Base-by-base conservation (phyloP, 768 basidiomycete species). In the Lactarius quietus region DNA sequence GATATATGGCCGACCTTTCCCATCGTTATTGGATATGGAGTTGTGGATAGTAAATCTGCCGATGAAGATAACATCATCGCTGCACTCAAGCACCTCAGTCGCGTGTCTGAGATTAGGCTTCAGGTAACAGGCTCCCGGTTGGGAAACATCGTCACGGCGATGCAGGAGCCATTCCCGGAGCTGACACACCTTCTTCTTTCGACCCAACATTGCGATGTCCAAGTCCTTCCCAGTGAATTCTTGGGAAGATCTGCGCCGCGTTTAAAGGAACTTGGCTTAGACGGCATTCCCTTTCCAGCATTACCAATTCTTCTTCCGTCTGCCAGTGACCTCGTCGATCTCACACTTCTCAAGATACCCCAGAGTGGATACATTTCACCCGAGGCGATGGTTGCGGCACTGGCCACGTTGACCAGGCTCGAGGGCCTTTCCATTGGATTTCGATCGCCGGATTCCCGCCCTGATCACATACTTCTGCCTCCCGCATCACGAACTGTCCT, bases 1-100 rank as follows among this genome's bases (percentile, higher is more conserved):
- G 45, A 8, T 26, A 48, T 48, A 9, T 48, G 45, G 45, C 45
- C 45, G 5, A 12, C 23, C 23, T 5, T 48, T 6, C 45, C 45
- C 6, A 14, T 48, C 3, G 45, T 23, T 12, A 15, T 48, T 0
- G 5, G 23, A 14, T 48, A 23, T 9, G 8, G 6, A 5, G 1
- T 7, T 18, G 1, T 2, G n/a, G n/a, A 0, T 3, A 20, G 8
- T 9, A 0, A 3, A 10, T 8, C 0, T 43, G 2, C 20, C 23
- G 5, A 45, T 6, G 45, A 48, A 6, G 45, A 48, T 23, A 26
- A 48, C 14, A 5, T 48, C 23, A 10, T 48, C 5, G 45, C 45
- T 48, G 45, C 45, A 6, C 45, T 48, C 2, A 23, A 26, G 45
- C n/a, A 48, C 12, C 45, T 12, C 4, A 12, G 23, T 48, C 45